These are phyloP conservation scores for Cryptococcus depauperatus DNA, from an alignment of 1,284 basidiomycete genomes.

Conservation along the genomic window DNA sequence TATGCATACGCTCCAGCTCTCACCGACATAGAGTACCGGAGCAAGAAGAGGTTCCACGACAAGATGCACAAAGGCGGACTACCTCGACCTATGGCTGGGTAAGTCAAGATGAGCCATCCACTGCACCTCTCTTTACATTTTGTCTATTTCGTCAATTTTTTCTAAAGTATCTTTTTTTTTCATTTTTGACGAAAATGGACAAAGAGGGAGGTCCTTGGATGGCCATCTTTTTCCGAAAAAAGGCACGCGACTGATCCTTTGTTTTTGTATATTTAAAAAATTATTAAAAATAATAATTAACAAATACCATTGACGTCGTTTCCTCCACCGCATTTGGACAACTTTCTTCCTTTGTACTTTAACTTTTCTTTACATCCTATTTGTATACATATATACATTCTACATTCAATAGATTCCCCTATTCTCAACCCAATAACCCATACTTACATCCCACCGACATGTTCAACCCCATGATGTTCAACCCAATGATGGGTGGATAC, in stretches of 20 bases:
- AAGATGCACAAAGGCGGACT: constrained; percentile 10
- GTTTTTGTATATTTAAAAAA: too few relatives aligned
- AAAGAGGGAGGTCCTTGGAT: too few relatives aligned
- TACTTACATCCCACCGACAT: constrained; percentile 9
- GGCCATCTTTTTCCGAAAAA: too few relatives aligned
- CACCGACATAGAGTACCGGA: constrained; percentile 21
- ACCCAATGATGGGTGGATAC: constrained; percentile 17
- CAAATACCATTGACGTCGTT: too few relatives aligned
- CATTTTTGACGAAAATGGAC: too few relatives aligned
- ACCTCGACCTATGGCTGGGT: neutral
- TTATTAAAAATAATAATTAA: too few relatives aligned
- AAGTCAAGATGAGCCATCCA: neutral
- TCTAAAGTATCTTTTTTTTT: neutral
- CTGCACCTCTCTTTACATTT: neutral
- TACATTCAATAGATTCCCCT: too few relatives aligned
- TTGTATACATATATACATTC: constrained; percentile 1
- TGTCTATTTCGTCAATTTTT: neutral
- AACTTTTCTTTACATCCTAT: neutral
- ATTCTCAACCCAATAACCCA: constrained; percentile 9
- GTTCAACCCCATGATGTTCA: constrained; percentile 11
- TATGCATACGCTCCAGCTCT: constrained; percentile 28
- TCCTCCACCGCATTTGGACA: too few relatives aligned
- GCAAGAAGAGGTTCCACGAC: constrained; percentile 21
- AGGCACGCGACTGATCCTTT: too few relatives aligned
- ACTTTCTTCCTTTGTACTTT: too few relatives aligned